Conservation (phyloP, 2,329 filamentous ascomycete genomes). For the Neonectria ditissima region DNA sequence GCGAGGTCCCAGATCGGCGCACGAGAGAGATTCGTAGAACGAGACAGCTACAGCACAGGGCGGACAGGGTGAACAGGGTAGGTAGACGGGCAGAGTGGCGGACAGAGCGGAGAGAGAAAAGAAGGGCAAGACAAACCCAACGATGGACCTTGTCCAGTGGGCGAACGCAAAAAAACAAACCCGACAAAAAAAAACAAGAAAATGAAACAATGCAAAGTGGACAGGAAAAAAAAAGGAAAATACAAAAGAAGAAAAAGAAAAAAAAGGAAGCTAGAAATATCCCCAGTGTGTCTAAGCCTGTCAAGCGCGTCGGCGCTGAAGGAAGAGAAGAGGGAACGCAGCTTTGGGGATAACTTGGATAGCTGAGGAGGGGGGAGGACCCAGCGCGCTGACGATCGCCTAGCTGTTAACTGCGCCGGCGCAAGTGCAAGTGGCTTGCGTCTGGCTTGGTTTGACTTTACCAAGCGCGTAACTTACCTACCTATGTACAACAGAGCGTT, state of each 20-base stretch:
- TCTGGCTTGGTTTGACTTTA: background rate
- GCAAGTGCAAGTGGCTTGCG: slow-evolving; percentile 13
- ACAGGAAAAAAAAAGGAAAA: slow-evolving; percentile 13
- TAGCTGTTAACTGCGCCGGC: too few relatives aligned
- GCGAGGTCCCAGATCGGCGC: background rate
- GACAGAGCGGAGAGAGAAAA: too few relatives aligned
- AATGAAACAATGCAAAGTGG: background rate
- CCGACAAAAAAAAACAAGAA: background rate
- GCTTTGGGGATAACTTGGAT: background rate
- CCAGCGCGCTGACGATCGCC: slow-evolving; percentile 17
- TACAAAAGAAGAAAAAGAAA: slow-evolving; percentile 11
- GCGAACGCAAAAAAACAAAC: slow-evolving; percentile 22
- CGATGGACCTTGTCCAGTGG: slow-evolving; percentile 5
- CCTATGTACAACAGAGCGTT: too few relatives aligned
- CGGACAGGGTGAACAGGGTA: slow-evolving; percentile 8
- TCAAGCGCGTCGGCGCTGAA: slow-evolving; percentile 1
- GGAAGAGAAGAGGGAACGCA: slow-evolving; percentile 8
- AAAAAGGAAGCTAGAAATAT: background rate
- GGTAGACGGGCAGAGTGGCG: too few relatives aligned
- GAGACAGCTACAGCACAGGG: slow-evolving; percentile 16
- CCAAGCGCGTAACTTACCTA: background rate
- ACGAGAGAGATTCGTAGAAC: background rate
- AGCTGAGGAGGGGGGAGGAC: background rate
- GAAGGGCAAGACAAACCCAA: too few relatives aligned
- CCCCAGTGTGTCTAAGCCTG: background rate